Evolutionary conservation across 192 early-diverging fungal species (phyloP).

Genomic region (Dispira simplex): DNA sequence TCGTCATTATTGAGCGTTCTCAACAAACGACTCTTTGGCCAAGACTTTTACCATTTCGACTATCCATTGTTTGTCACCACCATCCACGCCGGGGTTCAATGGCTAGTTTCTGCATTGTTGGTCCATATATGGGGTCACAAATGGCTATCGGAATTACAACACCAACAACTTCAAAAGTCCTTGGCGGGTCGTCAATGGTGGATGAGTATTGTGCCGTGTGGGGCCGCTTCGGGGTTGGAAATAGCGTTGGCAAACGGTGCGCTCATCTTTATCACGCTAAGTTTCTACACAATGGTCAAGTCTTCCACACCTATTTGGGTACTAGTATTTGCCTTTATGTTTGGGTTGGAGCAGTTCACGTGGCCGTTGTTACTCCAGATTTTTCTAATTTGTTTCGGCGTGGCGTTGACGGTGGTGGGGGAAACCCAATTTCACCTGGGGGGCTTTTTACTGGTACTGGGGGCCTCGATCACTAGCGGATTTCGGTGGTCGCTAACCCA

Average conservation of each 20-base stretch:
- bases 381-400: slow-evolving; percentile 53
- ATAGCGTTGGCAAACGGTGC: slow-evolving; percentile 69
- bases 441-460: slow-evolving; percentile 37
- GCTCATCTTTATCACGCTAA: slow-evolving; percentile 61
- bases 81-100: slow-evolving; percentile 60
- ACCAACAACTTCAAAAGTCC: slow-evolving; percentile 7
- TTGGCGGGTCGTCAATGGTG: slow-evolving; percentile 12
- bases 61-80: slow-evolving; percentile 64
- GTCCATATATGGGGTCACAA: slow-evolving; percentile 25
- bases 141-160: slow-evolving; percentile 20
- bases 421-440: slow-evolving; percentile 42
- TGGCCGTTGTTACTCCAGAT: slow-evolving; percentile 46
- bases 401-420: slow-evolving; percentile 56
- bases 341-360: slow-evolving; percentile 54
- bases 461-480: slow-evolving; percentile 59
- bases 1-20: slow-evolving; percentile 62
- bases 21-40: slow-evolving; percentile 73
- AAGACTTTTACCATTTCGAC: slow-evolving; percentile 52
- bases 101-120: slow-evolving; percentile 36
- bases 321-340: slow-evolving; percentile 66
- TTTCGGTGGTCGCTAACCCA: slow-evolving; percentile 73
- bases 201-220: slow-evolving; percentile 38
- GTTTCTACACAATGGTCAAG: slow-evolving; percentile 77
- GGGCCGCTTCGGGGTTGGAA: slow-evolving; percentile 62
- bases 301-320: slow-evolving; percentile 50